phyloP scores from a whole-genome alignment of 192 early-diverging fungal genomes.

The Podila epigama region DNA sequence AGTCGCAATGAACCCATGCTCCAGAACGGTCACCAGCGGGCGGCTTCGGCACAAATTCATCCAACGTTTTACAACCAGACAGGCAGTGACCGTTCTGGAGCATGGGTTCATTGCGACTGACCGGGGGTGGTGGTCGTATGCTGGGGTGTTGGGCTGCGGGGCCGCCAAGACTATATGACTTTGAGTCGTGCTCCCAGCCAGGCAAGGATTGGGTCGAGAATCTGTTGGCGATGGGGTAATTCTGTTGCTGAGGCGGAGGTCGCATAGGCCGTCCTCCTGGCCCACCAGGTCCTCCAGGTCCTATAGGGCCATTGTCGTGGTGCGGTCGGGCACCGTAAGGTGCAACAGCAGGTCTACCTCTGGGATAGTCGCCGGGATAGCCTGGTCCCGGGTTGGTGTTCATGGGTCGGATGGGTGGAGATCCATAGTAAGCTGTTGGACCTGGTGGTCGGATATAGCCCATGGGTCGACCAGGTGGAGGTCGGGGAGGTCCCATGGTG shows the following conservation, averaged over 20 bases:
- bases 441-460: conserved; percentile 33
- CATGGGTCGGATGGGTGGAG: conserved; percentile 30
- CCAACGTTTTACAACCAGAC: conserved; percentile 25
- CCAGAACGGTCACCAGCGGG: conserved; percentile 35
- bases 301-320: conserved; percentile 11
- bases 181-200: conserved; percentile 37
- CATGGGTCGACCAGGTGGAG: conserved; percentile 12
- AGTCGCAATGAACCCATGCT: too few relatives aligned
- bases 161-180: conserved; percentile 13
- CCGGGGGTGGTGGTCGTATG: conserved; percentile 13
- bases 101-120: conserved; percentile 27
- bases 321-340: neutral
- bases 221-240: conserved; percentile 25
- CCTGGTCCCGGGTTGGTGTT: conserved; percentile 10
- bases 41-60: conserved; percentile 34
- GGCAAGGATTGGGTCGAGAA: conserved; percentile 40
- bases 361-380: conserved; percentile 27
- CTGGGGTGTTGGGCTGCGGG: conserved; percentile 23
- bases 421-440: conserved; percentile 19
- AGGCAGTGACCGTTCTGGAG: too few relatives aligned
- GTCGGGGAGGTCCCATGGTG: conserved; percentile 20
- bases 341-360: conserved; percentile 15
- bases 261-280: conserved; percentile 13
- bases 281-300: conserved; percentile 9
- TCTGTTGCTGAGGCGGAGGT: conserved; percentile 4